Evolutionary conservation across 2,329 filamentous ascomycete genomes (phyloP).

Genomic region (Harringtonia lauricola): DNA sequence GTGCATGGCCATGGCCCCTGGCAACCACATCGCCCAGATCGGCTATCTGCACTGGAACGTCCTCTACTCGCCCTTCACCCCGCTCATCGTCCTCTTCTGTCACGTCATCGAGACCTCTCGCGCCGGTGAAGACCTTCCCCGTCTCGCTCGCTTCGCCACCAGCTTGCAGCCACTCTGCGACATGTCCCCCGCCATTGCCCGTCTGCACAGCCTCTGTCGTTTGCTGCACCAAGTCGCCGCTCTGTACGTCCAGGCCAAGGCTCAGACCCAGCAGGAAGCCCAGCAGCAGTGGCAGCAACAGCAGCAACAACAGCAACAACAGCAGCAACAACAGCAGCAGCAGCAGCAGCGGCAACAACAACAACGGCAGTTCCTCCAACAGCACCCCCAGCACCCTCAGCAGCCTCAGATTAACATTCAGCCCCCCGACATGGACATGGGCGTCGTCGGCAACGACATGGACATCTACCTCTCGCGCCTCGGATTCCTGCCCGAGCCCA

Average conservation of each 20-base stretch:
- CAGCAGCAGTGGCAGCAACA: neutral
- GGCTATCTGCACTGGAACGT: constrained; percentile 44
- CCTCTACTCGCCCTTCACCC: constrained; percentile 45
- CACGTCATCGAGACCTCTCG: constrained; percentile 34
- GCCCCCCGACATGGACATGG: no score
- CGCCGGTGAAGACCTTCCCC: constrained; percentile 35
- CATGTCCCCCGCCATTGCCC: constrained; percentile 46
- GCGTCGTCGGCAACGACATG: constrained; percentile 38
- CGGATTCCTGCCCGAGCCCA: constrained; percentile 39
- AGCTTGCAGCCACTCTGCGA: constrained; percentile 40
- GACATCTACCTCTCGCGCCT: constrained; percentile 54
- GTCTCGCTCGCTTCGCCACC: constrained; percentile 43
- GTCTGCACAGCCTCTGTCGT: constrained; percentile 49
- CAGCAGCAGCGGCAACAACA: constrained; percentile 28
- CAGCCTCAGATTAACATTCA: constrained; percentile 35
- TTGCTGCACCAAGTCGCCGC: constrained; percentile 51
- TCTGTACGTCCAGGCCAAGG: constrained; percentile 51
- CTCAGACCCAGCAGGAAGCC: constrained; percentile 14
- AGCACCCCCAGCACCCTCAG: constrained; percentile 13
- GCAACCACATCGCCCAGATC: constrained; percentile 25
- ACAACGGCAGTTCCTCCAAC: no score
- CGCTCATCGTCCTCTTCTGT: constrained; percentile 49
- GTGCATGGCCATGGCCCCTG: constrained; percentile 31
- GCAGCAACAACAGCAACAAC: constrained; percentile 18
- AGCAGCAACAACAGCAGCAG: neutral